Evolutionary conservation across 2,329 filamentous ascomycete species (phyloP).

Genomic region (Fusarium tanahbumbuense): DNA sequence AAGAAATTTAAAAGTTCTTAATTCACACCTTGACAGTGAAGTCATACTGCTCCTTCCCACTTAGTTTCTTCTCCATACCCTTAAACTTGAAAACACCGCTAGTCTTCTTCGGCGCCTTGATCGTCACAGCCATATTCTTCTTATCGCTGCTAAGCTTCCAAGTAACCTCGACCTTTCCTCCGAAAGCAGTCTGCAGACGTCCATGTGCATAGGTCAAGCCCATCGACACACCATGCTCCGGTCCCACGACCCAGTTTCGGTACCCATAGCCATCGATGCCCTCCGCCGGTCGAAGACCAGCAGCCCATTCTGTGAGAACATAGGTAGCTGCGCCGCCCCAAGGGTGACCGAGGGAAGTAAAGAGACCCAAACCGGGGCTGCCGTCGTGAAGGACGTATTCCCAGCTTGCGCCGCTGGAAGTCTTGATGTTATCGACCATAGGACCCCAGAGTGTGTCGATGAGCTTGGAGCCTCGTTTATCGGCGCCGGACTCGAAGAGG

Average conservation of each 20-base stretch:
- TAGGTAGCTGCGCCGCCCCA: conserved; percentile 18
- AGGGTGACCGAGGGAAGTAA: conserved; percentile 2
- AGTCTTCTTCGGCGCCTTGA: conserved; percentile 2
- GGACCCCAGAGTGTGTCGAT: conserved; percentile 8
- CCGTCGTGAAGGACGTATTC: conserved; percentile 7
- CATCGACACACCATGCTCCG: conserved; percentile 5
- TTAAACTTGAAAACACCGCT: conserved; percentile 1
- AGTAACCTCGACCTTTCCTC: neutral
- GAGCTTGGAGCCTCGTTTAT: neutral
- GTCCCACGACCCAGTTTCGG: conserved; percentile 3
- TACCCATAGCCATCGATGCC: conserved; percentile 6
- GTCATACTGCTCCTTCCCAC: neutral
- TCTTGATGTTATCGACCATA: conserved; percentile 9
- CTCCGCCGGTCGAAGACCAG: conserved; percentile 2
- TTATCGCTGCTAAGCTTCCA: neutral
- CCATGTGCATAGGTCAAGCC: conserved; percentile 1
- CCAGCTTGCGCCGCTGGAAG: conserved; percentile 10
- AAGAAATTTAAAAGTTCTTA: neutral
- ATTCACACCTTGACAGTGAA: neutral
- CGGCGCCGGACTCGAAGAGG: neutral
- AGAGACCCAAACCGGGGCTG: neutral
- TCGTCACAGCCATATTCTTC: neutral
- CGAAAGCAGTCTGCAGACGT: neutral
- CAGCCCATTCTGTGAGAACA: conserved; percentile 10
- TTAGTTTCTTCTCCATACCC: neutral